phyloP scores from a whole-genome alignment of 257 asterid genomes.

The Nicotiana otophora region DNA sequence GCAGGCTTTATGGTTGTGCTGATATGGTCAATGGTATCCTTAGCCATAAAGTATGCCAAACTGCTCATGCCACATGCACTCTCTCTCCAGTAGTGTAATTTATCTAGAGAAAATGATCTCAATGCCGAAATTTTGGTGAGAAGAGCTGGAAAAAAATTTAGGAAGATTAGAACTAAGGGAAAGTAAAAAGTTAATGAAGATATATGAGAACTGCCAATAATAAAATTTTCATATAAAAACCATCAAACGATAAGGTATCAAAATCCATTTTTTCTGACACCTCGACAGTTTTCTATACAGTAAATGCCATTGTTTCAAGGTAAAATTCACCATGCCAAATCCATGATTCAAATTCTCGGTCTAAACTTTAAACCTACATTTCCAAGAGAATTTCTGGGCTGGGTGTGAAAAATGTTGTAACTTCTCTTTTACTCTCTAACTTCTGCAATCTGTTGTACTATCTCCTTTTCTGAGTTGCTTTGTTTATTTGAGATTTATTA shows the following conservation, averaged over 20 bases:
- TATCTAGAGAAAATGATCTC: slow-evolving; percentile 86
- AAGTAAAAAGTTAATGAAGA: background rate
- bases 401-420: background rate
- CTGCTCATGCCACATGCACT: slow-evolving; percentile 97
- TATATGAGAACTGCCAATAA: background rate
- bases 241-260: background rate
- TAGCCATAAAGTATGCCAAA: slow-evolving; percentile 84
- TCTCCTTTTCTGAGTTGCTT: background rate
- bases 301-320: background rate
- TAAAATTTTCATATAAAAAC: background rate
- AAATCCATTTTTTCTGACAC: background rate
- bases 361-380: background rate
- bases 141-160: slow-evolving; percentile 44
- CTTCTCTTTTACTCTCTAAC: background rate
- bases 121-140: slow-evolving; percentile 84
- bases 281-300: background rate
- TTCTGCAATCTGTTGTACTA: background rate
- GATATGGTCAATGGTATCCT: slow-evolving; percentile 89
- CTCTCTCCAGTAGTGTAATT: slow-evolving; percentile 96
- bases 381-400: background rate
- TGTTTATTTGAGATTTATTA: background rate
- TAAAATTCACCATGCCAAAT: background rate
- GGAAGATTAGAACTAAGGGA: background rate
- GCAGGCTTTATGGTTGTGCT: slow-evolving; percentile 81
- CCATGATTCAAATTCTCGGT: background rate